A percentile compares a stretch with the other conserved stretches of the same genome.
Evolutionary conservation across 257 asterid genomes (phyloP).

Genomic region (Penstemon barbatus): DNA sequence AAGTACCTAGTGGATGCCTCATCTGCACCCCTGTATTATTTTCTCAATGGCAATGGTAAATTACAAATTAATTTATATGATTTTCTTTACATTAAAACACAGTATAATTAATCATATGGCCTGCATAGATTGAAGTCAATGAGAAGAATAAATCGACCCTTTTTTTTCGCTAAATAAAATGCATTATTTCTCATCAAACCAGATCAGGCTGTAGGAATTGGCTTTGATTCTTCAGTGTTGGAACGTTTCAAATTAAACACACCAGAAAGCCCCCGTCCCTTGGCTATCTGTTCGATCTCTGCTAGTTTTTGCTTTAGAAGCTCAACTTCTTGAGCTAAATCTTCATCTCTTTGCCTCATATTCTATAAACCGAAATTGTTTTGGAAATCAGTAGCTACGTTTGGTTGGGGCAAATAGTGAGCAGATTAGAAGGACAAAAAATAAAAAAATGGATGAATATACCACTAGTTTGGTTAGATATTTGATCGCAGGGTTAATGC

Average conservation of each 20-base stretch:
- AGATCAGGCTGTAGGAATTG: constrained; percentile 43
- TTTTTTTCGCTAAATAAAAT: constrained; percentile 17
- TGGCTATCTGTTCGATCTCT: constrained; percentile 49
- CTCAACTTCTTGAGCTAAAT: constrained; percentile 61
- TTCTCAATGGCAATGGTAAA: too few species aligned
- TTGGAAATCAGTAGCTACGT: background rate
- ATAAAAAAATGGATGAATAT: background rate
- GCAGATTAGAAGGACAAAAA: too few species aligned
- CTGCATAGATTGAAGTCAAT: constrained; percentile 10
- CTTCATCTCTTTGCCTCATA: constrained; percentile 68
- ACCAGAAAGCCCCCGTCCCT: constrained; percentile 45
- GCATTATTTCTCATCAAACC: constrained; percentile 16
- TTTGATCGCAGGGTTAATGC: background rate
- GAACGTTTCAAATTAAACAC: constrained; percentile 40
- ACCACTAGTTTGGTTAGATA: background rate
- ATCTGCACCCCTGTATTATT: too few species aligned
- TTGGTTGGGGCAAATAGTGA: background rate
- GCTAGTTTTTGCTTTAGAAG: constrained; percentile 53
- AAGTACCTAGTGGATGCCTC: too few species aligned
- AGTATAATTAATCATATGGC: too few species aligned
- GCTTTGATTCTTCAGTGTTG: constrained; percentile 39
- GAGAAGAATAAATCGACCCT: too few species aligned
- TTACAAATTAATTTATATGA: too few species aligned
- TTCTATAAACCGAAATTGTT: constrained; percentile 38
- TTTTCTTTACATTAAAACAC: too few species aligned